Base-by-base conservation (phyloP, 148 eudicot genomes). In the Camellia granthamiana region DNA sequence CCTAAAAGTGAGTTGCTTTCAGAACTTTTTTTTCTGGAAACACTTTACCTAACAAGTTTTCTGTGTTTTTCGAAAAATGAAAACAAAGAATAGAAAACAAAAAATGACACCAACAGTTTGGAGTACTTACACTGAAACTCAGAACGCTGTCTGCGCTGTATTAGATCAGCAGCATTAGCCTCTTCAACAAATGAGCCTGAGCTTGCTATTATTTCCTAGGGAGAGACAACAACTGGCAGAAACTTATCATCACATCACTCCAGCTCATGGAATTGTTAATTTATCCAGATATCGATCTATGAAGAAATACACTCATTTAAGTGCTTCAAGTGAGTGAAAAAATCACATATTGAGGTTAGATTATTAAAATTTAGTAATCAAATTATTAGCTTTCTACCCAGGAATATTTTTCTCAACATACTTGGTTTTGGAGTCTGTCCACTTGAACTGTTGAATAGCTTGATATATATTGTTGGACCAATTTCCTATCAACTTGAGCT, bases 91-190 rank as follows among this genome's bases (percentile, higher is more conserved):
- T 23, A 23, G 30, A 23, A 21, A 77, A 71, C 42, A n/a, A 44
- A 43, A 61, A 5, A 30, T 3, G 19, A 23, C 30, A 23, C 30
- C 30, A 23, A 23, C 30, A 0, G 16, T n/a, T 43, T 21, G 21
- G 44, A 65, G 74, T 77, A 74, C 88, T 87, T 84, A 96, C 99
- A 89, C 60, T 87, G 92, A 82, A 96, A 94, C 51, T 93, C 98
- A 5, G 98, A 94, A 49, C 99, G 93, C 83, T 96, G 99, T 72
- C 92, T 82, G 64, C 97, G 91, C 79, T 96, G 94, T 82, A 90
- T 92, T 66, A 96, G 78, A 78, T 96, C 99, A 84, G 99, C 98
- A 81, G 98, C 99, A 86, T 90, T 80, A 72, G 98, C 98, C 68
- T 86, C 88, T 77, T 89, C 91, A 55, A 86, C 66, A 38, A 85